A percentile compares a stretch with the other conserved stretches of the same genome.
phyloP scores from a whole-genome alignment of 129 eudicot genomes.

The sunflower (Helianthus annuus) region HanXRQr2.0-SUNRISE NC_035448.2:199828713-199829212 shows the following conservation, averaged over 20 bases:
- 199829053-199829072: too few relatives aligned
- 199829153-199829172: slow-evolving; percentile 90
- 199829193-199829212: not conserved
- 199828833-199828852: slow-evolving; percentile 8
- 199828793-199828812: slow-evolving; percentile 3
- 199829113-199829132: slow-evolving; percentile 92
- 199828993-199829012: not conserved
- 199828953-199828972: slow-evolving; percentile 11
- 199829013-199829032: not conserved
- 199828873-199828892: slow-evolving; percentile 51
- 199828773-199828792: slow-evolving; percentile 59
- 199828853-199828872: slow-evolving; percentile 57
- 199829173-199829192: slow-evolving; percentile 77
- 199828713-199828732: slow-evolving; percentile 98
- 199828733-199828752: slow-evolving; percentile 89
- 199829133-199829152: slow-evolving; percentile 95
- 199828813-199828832: not conserved
- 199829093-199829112: slow-evolving; percentile 93
- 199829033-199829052: not conserved
- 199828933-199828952: slow-evolving; percentile 58
- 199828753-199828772: slow-evolving; percentile 87
- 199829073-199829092: slow-evolving; percentile 90
- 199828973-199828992: too few relatives aligned
- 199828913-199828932: slow-evolving; percentile 92
- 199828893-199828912: slow-evolving; percentile 70